These are phyloP conservation scores for Eucalyptus pauciflora DNA, from an alignment of 345 rosid species.

Conservation along the genomic window DNA sequence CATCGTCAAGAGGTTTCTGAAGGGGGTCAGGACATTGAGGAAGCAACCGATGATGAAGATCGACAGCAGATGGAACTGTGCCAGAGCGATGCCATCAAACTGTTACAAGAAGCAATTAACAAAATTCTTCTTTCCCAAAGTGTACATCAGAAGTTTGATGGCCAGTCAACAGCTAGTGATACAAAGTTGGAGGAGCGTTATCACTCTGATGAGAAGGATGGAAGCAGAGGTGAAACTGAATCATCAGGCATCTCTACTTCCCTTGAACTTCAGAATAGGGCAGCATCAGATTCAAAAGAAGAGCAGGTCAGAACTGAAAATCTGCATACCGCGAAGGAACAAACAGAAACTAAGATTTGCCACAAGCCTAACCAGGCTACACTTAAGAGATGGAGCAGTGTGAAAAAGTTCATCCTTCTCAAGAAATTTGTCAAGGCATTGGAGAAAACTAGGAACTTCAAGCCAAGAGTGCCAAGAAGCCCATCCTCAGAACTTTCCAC, in stretches of 20 bases:
- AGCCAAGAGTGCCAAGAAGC: conserved; percentile 23
- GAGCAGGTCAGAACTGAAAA: neutral
- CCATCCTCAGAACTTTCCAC: conserved; percentile 35
- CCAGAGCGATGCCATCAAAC: conserved; percentile 45
- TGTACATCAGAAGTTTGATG: conserved; percentile 48
- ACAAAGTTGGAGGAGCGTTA: conserved; percentile 12
- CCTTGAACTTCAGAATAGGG: conserved; percentile 1
- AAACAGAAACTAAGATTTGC: neutral
- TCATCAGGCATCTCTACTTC: conserved; percentile 14
- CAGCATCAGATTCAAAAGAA: neutral
- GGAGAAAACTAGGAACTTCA: conserved; percentile 50
- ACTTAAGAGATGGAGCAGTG: conserved; percentile 63
- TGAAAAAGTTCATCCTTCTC: conserved; percentile 61
- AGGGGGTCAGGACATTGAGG: neutral
- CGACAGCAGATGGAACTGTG: conserved; percentile 9
- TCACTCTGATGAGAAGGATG: conserved; percentile 12
- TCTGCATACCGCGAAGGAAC: neutral
- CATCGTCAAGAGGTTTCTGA: neutral
- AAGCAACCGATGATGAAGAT: conserved; percentile 12
- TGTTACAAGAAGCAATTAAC: conserved; percentile 72
- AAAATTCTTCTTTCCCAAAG: conserved; percentile 60
- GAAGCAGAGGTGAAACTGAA: neutral
- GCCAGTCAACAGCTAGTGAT: conserved; percentile 26
- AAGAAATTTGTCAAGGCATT: conserved; percentile 75
- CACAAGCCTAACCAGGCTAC: neutral